phyloP scores from a whole-genome alignment of 2,329 filamentous ascomycete species.

The Sclerotinia subarctica region DNA sequence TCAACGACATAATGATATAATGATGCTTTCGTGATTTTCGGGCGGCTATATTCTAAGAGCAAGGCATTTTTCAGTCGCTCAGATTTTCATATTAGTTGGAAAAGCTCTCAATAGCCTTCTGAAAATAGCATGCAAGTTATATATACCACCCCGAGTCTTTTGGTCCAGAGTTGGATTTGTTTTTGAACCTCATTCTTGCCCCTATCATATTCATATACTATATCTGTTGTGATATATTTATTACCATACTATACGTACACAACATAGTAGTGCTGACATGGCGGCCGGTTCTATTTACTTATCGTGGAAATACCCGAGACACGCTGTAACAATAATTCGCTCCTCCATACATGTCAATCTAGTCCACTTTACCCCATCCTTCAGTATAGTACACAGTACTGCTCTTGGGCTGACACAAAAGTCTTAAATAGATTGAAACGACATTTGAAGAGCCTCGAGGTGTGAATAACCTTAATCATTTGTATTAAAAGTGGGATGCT shows the following conservation, averaged over 20 bases:
- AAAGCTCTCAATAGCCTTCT: background rate
- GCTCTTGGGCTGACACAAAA: background rate
- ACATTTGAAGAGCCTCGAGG: constrained; percentile 1
- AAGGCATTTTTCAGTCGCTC: background rate
- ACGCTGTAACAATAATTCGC: background rate
- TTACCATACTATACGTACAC: background rate
- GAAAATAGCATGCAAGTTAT: background rate
- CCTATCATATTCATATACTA: background rate
- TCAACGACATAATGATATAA: background rate
- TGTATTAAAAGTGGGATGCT: background rate
- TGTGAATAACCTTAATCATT: constrained; percentile 2
- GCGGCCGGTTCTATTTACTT: background rate
- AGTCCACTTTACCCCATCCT: background rate
- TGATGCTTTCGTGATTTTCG: background rate
- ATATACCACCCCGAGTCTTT: background rate
- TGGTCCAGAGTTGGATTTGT: background rate
- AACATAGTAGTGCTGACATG: background rate
- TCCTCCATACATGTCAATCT: background rate
- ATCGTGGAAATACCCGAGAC: background rate
- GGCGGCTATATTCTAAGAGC: too few relatives aligned
- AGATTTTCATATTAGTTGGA: background rate
- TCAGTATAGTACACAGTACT: background rate
- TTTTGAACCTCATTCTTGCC: background rate
- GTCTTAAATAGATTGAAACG: background rate
- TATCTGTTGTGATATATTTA: background rate